Conservation (phyloP, 306 rosid species). For the cucumber (Cucumis sativus) region Cucumber_9930_V3 NC_026655.2:15920001-15920500, state of each 20-base stretch:
- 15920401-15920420: background rate
- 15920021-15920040: too few species aligned
- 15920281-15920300: background rate
- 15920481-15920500: conserved; percentile 39
- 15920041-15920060: background rate
- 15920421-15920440: conserved; percentile 50
- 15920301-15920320: background rate
- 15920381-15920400: background rate
- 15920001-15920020: too few species aligned
- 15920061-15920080: background rate
- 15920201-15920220: background rate
- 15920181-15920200: background rate
- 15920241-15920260: background rate
- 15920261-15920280: background rate
- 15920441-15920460: conserved; percentile 20
- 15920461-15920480: conserved; percentile 61
- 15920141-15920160: background rate
- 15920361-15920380: background rate
- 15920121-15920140: background rate
- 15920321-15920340: background rate
- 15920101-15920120: background rate
- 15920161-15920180: background rate
- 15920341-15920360: background rate
- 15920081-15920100: background rate
- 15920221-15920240: background rate